Evolutionary conservation across 192 early-diverging fungal species (phyloP).

Genomic region (Coemansia sp.): DNA sequence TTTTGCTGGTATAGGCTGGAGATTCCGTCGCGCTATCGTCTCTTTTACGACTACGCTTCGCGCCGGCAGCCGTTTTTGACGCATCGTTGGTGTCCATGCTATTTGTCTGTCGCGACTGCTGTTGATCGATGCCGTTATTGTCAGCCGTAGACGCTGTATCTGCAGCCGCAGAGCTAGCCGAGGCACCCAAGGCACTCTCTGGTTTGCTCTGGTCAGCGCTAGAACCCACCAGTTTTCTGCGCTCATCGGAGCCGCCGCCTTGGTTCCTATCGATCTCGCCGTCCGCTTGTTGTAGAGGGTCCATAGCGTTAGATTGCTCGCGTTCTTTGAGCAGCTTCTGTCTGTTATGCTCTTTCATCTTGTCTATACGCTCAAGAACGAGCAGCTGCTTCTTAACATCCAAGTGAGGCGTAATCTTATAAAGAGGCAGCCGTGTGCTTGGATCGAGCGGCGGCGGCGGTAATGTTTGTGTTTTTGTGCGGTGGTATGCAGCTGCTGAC

Average conservation of each 20-base stretch:
- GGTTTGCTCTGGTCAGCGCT: background rate
- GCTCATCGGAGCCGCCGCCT: background rate
- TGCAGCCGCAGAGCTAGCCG: background rate
- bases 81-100: background rate
- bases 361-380: slow-evolving; percentile 69
- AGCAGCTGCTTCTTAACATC: slow-evolving; percentile 71
- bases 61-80: slow-evolving; percentile 6
- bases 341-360: slow-evolving; percentile 64
- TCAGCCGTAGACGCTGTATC: slow-evolving; percentile 1
- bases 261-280: background rate
- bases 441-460: slow-evolving; percentile 60
- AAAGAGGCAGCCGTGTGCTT: slow-evolving; percentile 60
- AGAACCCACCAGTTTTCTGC: background rate
- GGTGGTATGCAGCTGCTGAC: slow-evolving; percentile 70
- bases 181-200: slow-evolving; percentile 8
- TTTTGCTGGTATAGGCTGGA: slow-evolving; percentile 50
- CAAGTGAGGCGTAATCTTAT: slow-evolving; percentile 65
- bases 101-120: background rate
- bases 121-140: slow-evolving; percentile 28
- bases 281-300: slow-evolving; percentile 26
- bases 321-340: slow-evolving; percentile 52
- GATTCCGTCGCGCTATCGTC: slow-evolving; percentile 41
- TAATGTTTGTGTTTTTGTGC: slow-evolving; percentile 62
- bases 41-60: slow-evolving; percentile 53
- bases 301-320: slow-evolving; percentile 39